A percentile compares a stretch with the other conserved stretches of the same genome.
Conservation (phyloP, 257 asterid species). For the Nicotiana otophora region DNA sequence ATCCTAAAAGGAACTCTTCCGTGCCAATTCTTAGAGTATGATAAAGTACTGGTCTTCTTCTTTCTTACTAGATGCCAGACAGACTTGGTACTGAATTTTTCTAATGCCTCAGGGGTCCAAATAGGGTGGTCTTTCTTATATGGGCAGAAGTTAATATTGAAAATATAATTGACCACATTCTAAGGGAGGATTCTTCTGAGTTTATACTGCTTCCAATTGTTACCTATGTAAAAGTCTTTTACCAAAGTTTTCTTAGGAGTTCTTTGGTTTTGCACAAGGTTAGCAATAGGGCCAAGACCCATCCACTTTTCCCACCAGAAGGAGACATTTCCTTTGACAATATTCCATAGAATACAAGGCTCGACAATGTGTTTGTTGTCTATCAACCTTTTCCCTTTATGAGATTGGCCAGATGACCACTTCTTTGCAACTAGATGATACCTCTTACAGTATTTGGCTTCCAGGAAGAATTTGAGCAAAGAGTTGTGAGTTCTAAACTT, state of each 20-base stretch:
- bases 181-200: not conserved
- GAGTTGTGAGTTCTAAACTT: too few species aligned
- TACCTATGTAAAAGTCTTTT: not conserved
- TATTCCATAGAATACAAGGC: not conserved
- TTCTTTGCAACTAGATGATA: not conserved
- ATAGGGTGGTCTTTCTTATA: not conserved
- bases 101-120: not conserved
- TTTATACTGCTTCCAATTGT: not conserved
- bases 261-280: not conserved
- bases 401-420: not conserved
- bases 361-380: not conserved
- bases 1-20: not conserved
- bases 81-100: not conserved
- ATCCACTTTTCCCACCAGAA: not conserved
- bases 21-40: not conserved
- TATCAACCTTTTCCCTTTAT: not conserved
- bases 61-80: not conserved
- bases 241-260: not conserved
- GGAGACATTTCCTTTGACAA: not conserved
- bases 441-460: too few species aligned
- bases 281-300: not conserved
- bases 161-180: too few species aligned
- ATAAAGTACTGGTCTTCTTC: not conserved
- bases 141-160: too few species aligned
- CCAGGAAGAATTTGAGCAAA: not conserved